phyloP scores from a whole-genome alignment of 371 early-diverging fungal genomes.

The Lichtheimia ramosa region DNA sequence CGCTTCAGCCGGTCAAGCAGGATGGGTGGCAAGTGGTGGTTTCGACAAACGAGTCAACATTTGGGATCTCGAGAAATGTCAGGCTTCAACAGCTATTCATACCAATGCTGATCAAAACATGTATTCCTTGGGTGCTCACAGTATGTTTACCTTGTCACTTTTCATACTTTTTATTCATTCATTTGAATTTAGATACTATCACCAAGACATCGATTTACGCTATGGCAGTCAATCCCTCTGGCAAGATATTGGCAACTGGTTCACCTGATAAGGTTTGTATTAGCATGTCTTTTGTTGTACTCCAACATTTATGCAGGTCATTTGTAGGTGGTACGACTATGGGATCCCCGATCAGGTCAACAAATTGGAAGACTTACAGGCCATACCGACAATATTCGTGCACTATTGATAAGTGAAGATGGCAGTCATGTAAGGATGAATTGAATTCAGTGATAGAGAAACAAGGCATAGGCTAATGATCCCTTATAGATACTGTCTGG shows the following conservation, averaged over 20 bases:
- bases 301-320: background rate
- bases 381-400: constrained; percentile 92
- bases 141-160: no score
- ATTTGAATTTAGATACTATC: constrained; percentile 18
- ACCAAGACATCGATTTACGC: constrained; percentile 76
- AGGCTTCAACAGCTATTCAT: constrained; percentile 29
- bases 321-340: constrained; percentile 72
- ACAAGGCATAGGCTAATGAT: no score
- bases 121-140: background rate
- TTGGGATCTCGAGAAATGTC: constrained; percentile 77
- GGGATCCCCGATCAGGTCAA: constrained; percentile 83
- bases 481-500: constrained; percentile 75
- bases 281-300: background rate
- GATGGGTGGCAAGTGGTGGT: constrained; percentile 92
- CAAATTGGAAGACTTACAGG: constrained; percentile 82
- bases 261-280: constrained; percentile 83
- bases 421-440: constrained; percentile 68
- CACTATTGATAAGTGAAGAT: constrained; percentile 84
- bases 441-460: no score
- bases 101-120: background rate
- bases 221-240: constrained; percentile 70
- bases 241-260: constrained; percentile 75
- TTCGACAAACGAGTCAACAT: constrained; percentile 85
- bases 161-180: no score
- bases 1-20: constrained; percentile 66